Evolutionary conservation across 202 grass and related monocot species (phyloP), one percentile per base, ranked within the genome.

Genomic region (Panicum virgatum): DNA sequence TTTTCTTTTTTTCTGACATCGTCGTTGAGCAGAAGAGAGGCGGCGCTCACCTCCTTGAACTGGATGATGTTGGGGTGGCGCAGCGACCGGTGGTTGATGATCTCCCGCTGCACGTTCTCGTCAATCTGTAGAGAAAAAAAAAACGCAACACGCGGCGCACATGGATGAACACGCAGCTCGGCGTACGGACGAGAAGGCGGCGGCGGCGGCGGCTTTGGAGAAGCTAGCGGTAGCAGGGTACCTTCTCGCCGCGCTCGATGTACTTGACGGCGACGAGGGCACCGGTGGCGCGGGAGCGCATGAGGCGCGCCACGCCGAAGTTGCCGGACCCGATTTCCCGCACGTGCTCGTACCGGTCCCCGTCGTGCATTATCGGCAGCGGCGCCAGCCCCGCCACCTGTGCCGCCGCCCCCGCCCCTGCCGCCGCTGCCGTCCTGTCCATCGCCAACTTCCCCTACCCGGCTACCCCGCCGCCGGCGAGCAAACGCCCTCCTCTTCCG

Each of bases 191-290:
- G 7, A 11, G 2, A 58, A 9, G 23, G 37, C 0, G 13, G 7
- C 18, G 23, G 7, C 18, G 23, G 11, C 19, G 34, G 5, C 13
- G n/a, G 46, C 12, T 37, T 62, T 23, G 75, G 39, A 42, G 39
- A 42, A 42, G 39, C 20, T 2, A 2, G 18, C 15, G 0, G 48
- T 2, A 2, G 14, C 15, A 51, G 32, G 32, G 48, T 25, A 91
- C 92, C 89, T 89, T 91, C n/a, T 89, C 86, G 19, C 92, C 92
- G 37, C 92, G 83, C 42, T 87, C 80, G 68, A 94, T 91, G 73
- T 87, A 94, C 89, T 94, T 94, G 42, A 94, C 81, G 66, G 92
- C 92, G 56, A 94, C 84, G 50, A 89, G 89, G 37, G 88, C 87
- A 27, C 63, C 83, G 60, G 88, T 83, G 80, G 75, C 83, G 83